Evolutionary conservation across 176 grass and related monocot genomes (phyloP).

Genomic region (Calamus simplicifolius): DNA sequence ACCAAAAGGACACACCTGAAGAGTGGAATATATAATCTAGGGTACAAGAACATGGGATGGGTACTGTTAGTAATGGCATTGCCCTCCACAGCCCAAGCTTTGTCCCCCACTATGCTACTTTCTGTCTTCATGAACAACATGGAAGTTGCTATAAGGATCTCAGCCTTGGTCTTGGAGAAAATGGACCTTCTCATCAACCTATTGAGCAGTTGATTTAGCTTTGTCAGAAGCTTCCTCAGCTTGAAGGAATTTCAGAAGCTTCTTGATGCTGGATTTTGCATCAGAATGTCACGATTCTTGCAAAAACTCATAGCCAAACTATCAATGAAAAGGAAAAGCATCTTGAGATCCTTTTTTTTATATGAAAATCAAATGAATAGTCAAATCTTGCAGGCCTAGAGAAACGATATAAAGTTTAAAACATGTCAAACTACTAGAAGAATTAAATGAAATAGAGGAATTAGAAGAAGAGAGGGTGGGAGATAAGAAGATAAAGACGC

Average conservation of each 20-base stretch:
- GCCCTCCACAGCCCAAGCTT: slow-evolving; percentile 74
- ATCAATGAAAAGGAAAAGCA: too few species aligned
- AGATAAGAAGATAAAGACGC: too few species aligned
- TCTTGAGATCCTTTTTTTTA: too few species aligned
- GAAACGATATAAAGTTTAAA: too few species aligned
- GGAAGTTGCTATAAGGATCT: slow-evolving; percentile 92
- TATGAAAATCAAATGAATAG: too few species aligned
- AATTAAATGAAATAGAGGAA: too few species aligned
- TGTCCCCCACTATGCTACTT: slow-evolving; percentile 94
- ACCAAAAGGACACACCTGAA: slow-evolving; percentile 85
- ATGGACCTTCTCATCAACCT: slow-evolving; percentile 94
- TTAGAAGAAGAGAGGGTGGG: too few species aligned
- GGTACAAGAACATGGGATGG: slow-evolving; percentile 96
- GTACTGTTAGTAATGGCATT: slow-evolving; percentile 95
- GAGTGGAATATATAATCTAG: slow-evolving; percentile 95
- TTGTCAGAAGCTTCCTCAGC: slow-evolving; percentile 86
- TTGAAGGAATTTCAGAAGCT: slow-evolving; percentile 53
- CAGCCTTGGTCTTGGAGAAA: slow-evolving; percentile 88
- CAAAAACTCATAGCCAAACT: too few species aligned
- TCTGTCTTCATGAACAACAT: slow-evolving; percentile 99
- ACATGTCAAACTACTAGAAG: too few species aligned
- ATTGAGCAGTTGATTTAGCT: slow-evolving; percentile 87
- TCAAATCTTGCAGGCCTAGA: too few species aligned
- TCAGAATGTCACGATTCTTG: too few species aligned
- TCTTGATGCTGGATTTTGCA: too few species aligned